Percentiles rank a stretch among this genome's conserved stretches.
These are phyloP conservation scores for Plasmodium adleri DNA, from an alignment of 169 alveolate genomes.

Conservation along the genomic window DNA sequence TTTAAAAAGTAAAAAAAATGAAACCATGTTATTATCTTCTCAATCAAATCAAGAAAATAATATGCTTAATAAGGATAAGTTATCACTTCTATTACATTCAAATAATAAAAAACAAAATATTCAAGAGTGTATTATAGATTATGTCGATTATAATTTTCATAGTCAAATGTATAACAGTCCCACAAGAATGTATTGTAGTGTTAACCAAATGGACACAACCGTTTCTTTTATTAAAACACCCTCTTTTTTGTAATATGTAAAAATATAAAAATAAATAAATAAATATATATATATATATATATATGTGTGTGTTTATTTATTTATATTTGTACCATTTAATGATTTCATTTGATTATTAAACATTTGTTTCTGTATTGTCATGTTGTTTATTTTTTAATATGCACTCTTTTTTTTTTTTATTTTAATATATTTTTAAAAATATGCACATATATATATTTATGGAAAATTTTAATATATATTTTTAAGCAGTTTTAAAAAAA, in stretches of 20 bases:
- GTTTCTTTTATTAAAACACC: conserved; percentile 65
- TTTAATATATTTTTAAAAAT: background rate
- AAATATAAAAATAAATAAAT: too few relatives aligned
- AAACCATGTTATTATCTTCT: background rate
- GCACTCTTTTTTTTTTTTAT: background rate
- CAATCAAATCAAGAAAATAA: conserved; percentile 24
- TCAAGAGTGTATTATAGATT: conserved; percentile 70
- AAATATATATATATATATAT: too few relatives aligned
- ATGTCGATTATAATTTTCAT: conserved; percentile 29
- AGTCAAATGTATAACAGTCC: conserved; percentile 38
- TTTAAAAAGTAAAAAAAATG: conserved; percentile 51
- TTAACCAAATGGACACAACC: conserved; percentile 35
- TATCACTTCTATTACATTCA: conserved; percentile 37
- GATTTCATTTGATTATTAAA: background rate
- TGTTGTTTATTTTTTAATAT: too few relatives aligned
- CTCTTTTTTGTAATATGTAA: conserved; percentile 22
- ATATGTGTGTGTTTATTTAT: background rate
- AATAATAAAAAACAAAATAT: conserved; percentile 63
- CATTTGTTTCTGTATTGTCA: background rate
- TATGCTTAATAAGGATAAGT: conserved; percentile 41
- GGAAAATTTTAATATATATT: background rate
- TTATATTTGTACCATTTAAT: background rate
- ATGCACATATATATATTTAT: background rate
- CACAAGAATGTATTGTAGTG: conserved; percentile 48
- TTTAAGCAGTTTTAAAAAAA: background rate